Conservation (phyloP, 495 filamentous ascomycete genomes). For the Geopyxis carbonaria region DNA sequence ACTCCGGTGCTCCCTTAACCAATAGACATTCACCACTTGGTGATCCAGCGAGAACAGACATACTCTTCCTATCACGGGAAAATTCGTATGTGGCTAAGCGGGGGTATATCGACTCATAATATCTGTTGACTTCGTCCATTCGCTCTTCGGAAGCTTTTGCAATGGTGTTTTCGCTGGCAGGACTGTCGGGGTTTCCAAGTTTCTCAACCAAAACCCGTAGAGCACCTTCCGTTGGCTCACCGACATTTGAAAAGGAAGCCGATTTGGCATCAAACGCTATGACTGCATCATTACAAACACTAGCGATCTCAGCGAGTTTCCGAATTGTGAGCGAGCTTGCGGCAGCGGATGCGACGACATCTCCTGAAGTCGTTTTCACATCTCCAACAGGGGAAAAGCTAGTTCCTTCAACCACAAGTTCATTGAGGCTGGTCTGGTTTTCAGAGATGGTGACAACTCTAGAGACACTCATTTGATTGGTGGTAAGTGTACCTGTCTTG, state of each 20-base stretch:
- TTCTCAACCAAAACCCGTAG: constrained; percentile 86
- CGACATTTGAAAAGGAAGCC: constrained; percentile 62
- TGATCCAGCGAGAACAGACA: constrained; percentile 80
- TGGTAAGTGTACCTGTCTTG: constrained; percentile 96
- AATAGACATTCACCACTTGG: constrained; percentile 58
- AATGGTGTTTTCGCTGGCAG: constrained; percentile 38
- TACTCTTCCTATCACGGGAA: constrained; percentile 94
- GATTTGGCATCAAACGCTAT: constrained; percentile 66
- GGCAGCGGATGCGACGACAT: constrained; percentile 48
- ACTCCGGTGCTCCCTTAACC: constrained; percentile 93
- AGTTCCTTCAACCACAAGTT: constrained; percentile 81
- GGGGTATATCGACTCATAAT: constrained; percentile 60
- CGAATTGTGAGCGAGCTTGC: constrained; percentile 59
- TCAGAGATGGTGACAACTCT: constrained; percentile 71
- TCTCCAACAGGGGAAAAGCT: constrained; percentile 76
- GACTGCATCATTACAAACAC: constrained; percentile 75
- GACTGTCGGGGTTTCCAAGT: constrained; percentile 52
- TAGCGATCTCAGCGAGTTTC: constrained; percentile 72
- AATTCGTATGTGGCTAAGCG: constrained; percentile 87
- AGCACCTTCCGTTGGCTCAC: constrained; percentile 92
- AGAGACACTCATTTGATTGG: constrained; percentile 98
- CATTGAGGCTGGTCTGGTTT: constrained; percentile 58
- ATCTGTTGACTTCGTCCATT: constrained; percentile 62
- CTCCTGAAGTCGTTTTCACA: constrained; percentile 45
- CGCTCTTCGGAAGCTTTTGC: constrained; percentile 37